phyloP scores from a whole-genome alignment of 805 yeast genomes.

The Starmerella apicola region DNA sequence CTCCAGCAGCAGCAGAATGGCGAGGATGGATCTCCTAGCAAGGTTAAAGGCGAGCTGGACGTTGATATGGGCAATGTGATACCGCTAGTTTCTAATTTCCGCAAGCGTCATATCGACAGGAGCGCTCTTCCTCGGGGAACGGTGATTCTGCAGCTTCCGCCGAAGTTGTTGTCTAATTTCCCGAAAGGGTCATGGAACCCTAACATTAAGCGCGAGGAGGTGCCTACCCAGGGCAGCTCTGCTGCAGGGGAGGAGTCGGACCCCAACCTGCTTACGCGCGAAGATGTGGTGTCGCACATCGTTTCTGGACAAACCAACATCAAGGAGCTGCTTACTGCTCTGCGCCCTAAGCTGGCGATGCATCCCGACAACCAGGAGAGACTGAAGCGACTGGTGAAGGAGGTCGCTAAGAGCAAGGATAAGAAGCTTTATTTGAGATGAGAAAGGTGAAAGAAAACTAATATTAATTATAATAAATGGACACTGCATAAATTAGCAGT shows the following conservation, averaged over 20 bases:
- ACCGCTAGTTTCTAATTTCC: conserved; percentile 24
- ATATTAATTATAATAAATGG: too few species aligned
- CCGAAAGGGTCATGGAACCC: conserved; percentile 85
- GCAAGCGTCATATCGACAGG: conserved; percentile 28
- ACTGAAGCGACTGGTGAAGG: conserved; percentile 46
- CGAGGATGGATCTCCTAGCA: neutral
- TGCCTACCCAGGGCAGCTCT: conserved; percentile 24
- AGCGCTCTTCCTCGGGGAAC: conserved; percentile 38
- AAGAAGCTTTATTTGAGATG: conserved; percentile 28
- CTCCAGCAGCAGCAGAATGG: neutral
- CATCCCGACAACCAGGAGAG: conserved; percentile 53
- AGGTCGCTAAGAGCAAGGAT: conserved; percentile 42
- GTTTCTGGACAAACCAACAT: conserved; percentile 36
- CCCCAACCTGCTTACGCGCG: conserved; percentile 44
- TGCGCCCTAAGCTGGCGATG: conserved; percentile 49
- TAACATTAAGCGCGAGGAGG: conserved; percentile 26
- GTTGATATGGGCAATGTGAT: conserved; percentile 9
- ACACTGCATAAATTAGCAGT: too few species aligned
- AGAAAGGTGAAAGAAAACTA: too few species aligned
- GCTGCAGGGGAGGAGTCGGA: too few species aligned
- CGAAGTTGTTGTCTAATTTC: conserved; percentile 47
- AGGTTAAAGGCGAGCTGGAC: conserved; percentile 9
- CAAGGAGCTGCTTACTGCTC: conserved; percentile 47
- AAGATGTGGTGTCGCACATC: conserved; percentile 58
- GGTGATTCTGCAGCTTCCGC: conserved; percentile 53